Base-by-base conservation (phyloP, 257 asterid species). In the Nicotiana benthamiana region DNA sequence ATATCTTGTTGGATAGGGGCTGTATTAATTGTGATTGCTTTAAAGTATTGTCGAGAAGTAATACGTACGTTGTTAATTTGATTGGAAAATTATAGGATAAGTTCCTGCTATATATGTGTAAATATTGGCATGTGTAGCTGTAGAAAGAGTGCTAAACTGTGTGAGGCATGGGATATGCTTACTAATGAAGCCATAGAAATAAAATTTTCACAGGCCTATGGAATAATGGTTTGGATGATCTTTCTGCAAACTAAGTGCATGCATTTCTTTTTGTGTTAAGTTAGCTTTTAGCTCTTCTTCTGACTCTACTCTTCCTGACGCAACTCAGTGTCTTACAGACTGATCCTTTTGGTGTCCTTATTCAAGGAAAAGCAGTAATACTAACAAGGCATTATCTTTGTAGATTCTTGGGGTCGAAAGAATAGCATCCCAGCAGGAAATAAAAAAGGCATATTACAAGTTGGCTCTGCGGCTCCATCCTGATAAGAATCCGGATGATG, bases 391-490 rank as follows among this genome's bases (percentile, higher is more conserved):
- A 48, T 74, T 10, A 7, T 70, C 66, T 56, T 56, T 82, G 30
- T 68, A 94, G 98, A 91, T 92, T 80, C 93, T 93, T 24, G 97
- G 98, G 28, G 98, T 93, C 46, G 98, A 91, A 75, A 88, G 83
- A 64, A 84, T 93, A 72, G 93, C 97, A 64, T 83, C 97, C 22
- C 97, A 94, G 80, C 97, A 87, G 81, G 94, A 90, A 84, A 89
- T 95, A 81, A 95, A 92, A 85, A 93, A 87, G 82, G 95, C 99
- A 53, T 95, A 95, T 83, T 70, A 95, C 90, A 93, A 90, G 90
- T 80, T 95, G 89, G 99, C 99, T 74, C 80, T 95, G 85, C 89
- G 92, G 46, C 84, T 95, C 40, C 99, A 95, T 83, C 99, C 99
- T 7, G 98, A 95, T 83, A 95, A 95, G 83, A 95, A 95, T 86